phyloP scores from a whole-genome alignment of 495 filamentous ascomycete genomes.

The Penicillium pancosmium region DNA sequence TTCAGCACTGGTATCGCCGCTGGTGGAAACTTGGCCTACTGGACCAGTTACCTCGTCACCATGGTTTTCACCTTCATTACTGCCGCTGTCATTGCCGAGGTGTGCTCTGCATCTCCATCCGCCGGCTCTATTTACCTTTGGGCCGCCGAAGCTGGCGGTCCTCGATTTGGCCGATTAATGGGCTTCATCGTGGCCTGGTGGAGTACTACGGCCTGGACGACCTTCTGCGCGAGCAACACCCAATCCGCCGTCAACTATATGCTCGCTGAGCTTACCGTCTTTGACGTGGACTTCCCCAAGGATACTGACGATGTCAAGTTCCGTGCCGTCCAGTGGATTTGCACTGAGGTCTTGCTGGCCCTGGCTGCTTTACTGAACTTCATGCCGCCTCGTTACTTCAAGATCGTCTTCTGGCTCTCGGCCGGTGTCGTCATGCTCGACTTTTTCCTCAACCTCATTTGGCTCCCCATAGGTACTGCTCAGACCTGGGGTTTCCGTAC shows the following conservation, averaged over 20 bases:
- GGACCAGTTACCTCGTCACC: constrained; percentile 60
- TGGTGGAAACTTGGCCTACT: constrained; percentile 58
- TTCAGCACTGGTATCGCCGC: constrained; percentile 60
- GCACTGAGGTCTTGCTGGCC: constrained; percentile 52
- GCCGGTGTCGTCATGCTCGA: constrained; percentile 54
- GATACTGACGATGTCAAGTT: constrained; percentile 53
- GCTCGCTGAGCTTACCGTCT: constrained; percentile 58
- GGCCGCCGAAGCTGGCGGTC: constrained; percentile 59
- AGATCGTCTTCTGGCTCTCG: constrained; percentile 51
- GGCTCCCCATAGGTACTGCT: constrained; percentile 55
- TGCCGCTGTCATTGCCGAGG: constrained; percentile 58
- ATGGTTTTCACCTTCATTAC: constrained; percentile 60
- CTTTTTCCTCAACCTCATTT: constrained; percentile 59
- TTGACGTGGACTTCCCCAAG: constrained; percentile 51
- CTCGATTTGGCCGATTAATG: constrained; percentile 52
- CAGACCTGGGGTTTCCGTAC: constrained; percentile 59
- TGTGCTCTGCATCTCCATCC: constrained; percentile 58
- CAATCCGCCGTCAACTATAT: constrained; percentile 58
- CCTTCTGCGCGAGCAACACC: constrained; percentile 57
- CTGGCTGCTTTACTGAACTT: constrained; percentile 49
- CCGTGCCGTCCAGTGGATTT: constrained; percentile 59
- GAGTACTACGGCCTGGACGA: constrained; percentile 63
- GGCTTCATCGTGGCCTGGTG: constrained; percentile 62
- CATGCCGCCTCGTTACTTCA: constrained; percentile 47
- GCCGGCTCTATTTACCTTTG: constrained; percentile 61